Conservation (phyloP, 805 yeast genomes). For the Yarrowia osloensis region DNA sequence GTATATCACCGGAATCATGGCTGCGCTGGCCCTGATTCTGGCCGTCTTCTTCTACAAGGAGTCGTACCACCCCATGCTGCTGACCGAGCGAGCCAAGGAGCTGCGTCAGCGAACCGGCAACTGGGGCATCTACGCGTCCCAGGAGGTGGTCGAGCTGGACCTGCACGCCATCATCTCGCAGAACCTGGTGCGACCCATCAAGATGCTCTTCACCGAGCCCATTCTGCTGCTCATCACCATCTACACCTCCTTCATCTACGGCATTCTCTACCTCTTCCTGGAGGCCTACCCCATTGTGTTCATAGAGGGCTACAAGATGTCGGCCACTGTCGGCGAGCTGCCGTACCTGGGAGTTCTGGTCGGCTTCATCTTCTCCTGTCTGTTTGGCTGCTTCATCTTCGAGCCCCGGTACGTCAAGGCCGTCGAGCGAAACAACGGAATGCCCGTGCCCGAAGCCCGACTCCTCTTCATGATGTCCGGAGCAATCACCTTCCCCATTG, state of each 20-base stretch:
- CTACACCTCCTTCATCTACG: slow-evolving; percentile 77
- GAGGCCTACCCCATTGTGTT: slow-evolving; percentile 77
- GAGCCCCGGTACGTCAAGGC: slow-evolving; percentile 57
- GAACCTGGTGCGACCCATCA: slow-evolving; percentile 65
- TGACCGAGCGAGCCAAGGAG: slow-evolving; percentile 60
- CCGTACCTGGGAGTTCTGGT: slow-evolving; percentile 77
- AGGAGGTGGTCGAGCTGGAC: slow-evolving; percentile 60
- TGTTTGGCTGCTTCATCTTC: slow-evolving; percentile 53
- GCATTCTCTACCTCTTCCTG: slow-evolving; percentile 68
- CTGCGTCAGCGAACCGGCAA: slow-evolving; percentile 69
- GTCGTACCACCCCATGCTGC: slow-evolving; percentile 68
- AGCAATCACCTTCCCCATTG: slow-evolving; percentile 69
- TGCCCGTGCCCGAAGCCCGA: slow-evolving; percentile 80
- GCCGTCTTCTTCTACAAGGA: slow-evolving; percentile 55
- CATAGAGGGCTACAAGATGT: slow-evolving; percentile 59
- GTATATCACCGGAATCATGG: slow-evolving; percentile 67
- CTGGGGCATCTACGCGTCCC: slow-evolving; percentile 79
- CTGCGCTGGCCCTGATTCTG: slow-evolving; percentile 46
- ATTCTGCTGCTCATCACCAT: slow-evolving; percentile 63
- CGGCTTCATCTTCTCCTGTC: slow-evolving; percentile 50
- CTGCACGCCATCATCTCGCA: slow-evolving; percentile 61
- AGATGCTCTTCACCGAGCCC: slow-evolving; percentile 69
- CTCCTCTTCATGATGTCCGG: slow-evolving; percentile 76
- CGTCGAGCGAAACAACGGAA: slow-evolving; percentile 56
- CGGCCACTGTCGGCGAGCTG: slow-evolving; percentile 63